A percentile compares a stretch with the other conserved stretches of the same genome.
Conservation (phyloP, 140 eudicot species). For the Oenanthe javanica region DNA sequence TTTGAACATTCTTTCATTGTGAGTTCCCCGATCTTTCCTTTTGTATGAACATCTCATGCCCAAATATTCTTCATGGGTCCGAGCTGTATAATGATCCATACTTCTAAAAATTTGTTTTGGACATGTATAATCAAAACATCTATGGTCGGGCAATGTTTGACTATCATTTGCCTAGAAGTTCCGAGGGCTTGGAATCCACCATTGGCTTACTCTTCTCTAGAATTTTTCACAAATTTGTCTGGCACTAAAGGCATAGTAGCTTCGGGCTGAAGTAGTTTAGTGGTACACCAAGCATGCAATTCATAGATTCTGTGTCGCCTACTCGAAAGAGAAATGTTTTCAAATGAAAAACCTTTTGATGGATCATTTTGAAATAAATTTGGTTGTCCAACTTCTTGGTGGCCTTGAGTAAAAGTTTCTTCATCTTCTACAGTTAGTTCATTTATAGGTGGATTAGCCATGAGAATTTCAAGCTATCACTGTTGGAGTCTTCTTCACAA, state of each 20-base stretch:
- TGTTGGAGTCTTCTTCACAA: no score
- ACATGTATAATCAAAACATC: no score
- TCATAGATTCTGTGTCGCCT: neutral
- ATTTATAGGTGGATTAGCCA: no score
- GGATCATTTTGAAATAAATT: neutral
- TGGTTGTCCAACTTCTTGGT: neutral
- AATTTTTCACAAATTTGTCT: neutral
- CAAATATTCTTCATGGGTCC: neutral
- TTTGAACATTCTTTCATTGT: neutral
- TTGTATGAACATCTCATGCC: neutral
- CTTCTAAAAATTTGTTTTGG: neutral
- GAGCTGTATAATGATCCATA: no score
- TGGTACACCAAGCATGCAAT: neutral
- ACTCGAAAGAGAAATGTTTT: neutral
- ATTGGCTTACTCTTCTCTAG: neutral
- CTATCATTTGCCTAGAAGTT: neutral
- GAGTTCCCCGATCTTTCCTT: neutral
- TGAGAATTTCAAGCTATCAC: no score
- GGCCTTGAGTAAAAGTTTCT: no score
- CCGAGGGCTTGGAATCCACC: neutral
- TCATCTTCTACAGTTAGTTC: no score
- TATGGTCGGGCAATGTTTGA: neutral
- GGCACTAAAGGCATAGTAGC: neutral
- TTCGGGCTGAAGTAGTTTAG: neutral
- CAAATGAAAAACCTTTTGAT: neutral